Evolutionary conservation across 2,329 filamentous ascomycete genomes (phyloP).

Genomic region (Sclerotinia glacialis): DNA sequence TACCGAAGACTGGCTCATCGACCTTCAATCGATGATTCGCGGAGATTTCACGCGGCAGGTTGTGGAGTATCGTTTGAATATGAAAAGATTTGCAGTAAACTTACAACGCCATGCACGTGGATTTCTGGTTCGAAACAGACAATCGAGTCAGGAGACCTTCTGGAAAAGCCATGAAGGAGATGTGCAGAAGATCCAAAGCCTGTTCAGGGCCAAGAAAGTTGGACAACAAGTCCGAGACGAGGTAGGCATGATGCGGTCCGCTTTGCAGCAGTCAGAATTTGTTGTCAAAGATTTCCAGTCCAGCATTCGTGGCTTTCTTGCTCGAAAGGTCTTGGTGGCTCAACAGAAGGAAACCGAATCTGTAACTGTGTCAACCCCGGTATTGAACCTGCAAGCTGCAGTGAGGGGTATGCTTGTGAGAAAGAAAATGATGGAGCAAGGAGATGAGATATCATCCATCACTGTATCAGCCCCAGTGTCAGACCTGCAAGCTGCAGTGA

Average conservation of each 20-base stretch:
- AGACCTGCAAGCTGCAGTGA: constrained; percentile 43
- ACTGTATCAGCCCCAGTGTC: constrained; percentile 52
- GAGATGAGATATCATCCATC: background rate
- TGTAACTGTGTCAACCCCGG: constrained; percentile 46
- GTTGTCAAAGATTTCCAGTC: constrained; percentile 65
- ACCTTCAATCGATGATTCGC: constrained; percentile 82
- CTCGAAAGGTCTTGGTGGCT: constrained; percentile 55
- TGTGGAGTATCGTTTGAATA: constrained; percentile 74
- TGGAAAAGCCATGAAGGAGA: constrained; percentile 70
- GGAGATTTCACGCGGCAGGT: constrained; percentile 87
- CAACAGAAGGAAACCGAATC: constrained; percentile 56
- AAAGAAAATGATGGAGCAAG: constrained; percentile 18
- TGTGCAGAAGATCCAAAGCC: constrained; percentile 76
- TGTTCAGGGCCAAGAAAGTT: constrained; percentile 68
- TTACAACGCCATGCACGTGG: constrained; percentile 80
- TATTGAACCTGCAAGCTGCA: constrained; percentile 48
- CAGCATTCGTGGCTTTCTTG: constrained; percentile 63
- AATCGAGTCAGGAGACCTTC: constrained; percentile 60
- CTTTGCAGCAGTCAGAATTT: constrained; percentile 60
- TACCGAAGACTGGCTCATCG: constrained; percentile 70
- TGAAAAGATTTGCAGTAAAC: constrained; percentile 74
- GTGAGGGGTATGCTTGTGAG: constrained; percentile 49
- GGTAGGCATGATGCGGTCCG: constrained; percentile 54
- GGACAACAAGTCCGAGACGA: constrained; percentile 45
- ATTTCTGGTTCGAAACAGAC: constrained; percentile 65